Percentiles rank a stretch among this genome's conserved stretches.
Conservation (phyloP, 2,329 filamentous ascomycete species). For the Monosporascus sp. region DNA sequence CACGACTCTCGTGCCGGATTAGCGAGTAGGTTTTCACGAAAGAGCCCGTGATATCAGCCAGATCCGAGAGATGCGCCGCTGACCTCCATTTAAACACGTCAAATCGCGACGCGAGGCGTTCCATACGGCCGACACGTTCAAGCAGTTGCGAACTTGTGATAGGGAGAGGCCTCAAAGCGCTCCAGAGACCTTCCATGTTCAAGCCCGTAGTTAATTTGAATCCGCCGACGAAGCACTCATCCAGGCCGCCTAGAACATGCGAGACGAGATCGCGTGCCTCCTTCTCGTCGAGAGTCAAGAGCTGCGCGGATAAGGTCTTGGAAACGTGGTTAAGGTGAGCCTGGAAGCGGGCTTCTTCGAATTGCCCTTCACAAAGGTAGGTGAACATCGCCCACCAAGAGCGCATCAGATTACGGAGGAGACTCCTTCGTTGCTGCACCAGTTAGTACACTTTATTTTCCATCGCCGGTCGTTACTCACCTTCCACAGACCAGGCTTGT, state of each 20-base stretch:
- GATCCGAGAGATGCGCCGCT: conserved; percentile 42
- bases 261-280: conserved; percentile 33
- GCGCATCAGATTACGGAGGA: conserved; percentile 39
- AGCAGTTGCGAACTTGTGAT: conserved; percentile 42
- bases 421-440: conserved; percentile 23
- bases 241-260: conserved; percentile 36
- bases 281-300: conserved; percentile 17
- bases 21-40: conserved; percentile 51
- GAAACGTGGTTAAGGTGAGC: conserved; percentile 52
- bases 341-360: conserved; percentile 60
- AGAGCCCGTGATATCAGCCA: conserved; percentile 48
- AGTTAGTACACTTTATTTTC: conserved; percentile 4
- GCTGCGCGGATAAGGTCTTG: conserved; percentile 33
- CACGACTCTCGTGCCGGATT: conserved; percentile 39
- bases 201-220: conserved; percentile 71
- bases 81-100: conserved; percentile 57
- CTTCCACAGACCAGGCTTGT: conserved; percentile 24
- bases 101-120: conserved; percentile 53
- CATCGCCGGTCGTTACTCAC: conserved; percentile 13
- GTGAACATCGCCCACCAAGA: conserved; percentile 50
- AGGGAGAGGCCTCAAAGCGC: conserved; percentile 58
- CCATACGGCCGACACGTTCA: conserved; percentile 43
- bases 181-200: conserved; percentile 78
- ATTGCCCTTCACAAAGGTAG: conserved; percentile 38
- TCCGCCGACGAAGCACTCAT: conserved; percentile 57